A percentile compares a stretch with the other conserved stretches of the same genome.
Conservation (phyloP, 306 rosid species). For the Malus sylvestris region DNA sequence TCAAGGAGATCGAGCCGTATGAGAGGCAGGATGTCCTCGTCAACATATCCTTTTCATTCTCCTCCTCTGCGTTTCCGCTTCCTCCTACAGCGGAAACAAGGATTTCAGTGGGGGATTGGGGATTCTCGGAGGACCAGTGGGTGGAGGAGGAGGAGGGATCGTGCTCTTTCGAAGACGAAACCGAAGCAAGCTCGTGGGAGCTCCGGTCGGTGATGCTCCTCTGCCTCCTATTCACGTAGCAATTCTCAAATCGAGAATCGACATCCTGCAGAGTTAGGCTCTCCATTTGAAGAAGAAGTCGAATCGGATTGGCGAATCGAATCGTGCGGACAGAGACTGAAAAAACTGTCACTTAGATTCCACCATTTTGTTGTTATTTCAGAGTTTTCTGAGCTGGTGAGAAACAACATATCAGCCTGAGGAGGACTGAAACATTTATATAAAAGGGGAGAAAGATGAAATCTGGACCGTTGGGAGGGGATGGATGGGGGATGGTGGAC, state of each 20-base stretch:
- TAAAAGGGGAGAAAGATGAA: neutral
- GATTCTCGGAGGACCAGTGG: neutral
- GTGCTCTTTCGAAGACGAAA: too few species aligned
- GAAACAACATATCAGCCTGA: too few species aligned
- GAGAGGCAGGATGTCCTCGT: neutral
- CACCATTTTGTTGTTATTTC: neutral
- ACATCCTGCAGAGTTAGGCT: constrained; percentile 12
- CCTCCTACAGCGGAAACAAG: too few species aligned
- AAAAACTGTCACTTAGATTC: too few species aligned
- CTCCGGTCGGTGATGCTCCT: neutral
- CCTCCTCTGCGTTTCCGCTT: neutral
- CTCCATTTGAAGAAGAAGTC: constrained; percentile 13
- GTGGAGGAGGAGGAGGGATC: neutral
- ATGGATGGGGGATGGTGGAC: neutral
- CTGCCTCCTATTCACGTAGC: constrained; percentile 13
- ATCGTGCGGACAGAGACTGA: too few species aligned
- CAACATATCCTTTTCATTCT: neutral
- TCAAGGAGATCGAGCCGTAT: constrained; percentile 49
- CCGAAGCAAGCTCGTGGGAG: neutral
- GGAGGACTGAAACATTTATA: neutral
- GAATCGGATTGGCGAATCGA: neutral
- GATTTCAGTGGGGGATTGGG: too few species aligned
- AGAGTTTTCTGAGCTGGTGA: neutral
- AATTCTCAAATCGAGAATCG: neutral
- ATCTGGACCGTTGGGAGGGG: neutral